Percentiles rank a stretch among this genome's conserved stretches.
These are phyloP conservation scores for Lactarius indigo DNA, from an alignment of 768 basidiomycete species.

Conservation along the genomic window DNA sequence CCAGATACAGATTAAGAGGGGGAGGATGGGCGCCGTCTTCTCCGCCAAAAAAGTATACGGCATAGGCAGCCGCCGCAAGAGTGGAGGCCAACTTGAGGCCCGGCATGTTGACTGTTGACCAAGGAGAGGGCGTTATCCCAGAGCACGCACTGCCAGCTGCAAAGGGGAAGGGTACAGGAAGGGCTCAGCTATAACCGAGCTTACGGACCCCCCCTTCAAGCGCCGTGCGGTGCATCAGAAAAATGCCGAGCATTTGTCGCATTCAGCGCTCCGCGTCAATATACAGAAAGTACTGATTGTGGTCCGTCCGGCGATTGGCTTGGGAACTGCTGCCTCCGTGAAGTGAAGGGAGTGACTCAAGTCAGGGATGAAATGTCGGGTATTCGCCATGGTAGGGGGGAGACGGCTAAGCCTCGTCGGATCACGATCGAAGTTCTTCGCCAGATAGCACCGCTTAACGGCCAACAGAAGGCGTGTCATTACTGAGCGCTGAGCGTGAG, in stretches of 20 bases:
- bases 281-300: background rate
- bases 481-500: background rate
- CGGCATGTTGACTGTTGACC: constrained; percentile 2
- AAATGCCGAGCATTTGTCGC: background rate
- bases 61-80: background rate
- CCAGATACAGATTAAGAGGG: no score
- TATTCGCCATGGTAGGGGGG: background rate
- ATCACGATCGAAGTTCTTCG: background rate
- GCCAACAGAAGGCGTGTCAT: background rate
- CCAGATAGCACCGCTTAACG: background rate
- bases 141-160: background rate
- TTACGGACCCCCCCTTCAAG: background rate
- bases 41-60: background rate
- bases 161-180: background rate
- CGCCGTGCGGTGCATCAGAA: background rate
- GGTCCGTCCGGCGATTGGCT: background rate
- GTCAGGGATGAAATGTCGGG: background rate
- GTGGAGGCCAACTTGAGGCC: no score
- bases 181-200: background rate
- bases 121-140: background rate
- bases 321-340: background rate
- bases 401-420: background rate
- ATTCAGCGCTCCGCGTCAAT: background rate
- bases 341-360: background rate
- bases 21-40: background rate